phyloP scores from a whole-genome alignment of 768 basidiomycete species.

The Leccinum uliginosum region DNA sequence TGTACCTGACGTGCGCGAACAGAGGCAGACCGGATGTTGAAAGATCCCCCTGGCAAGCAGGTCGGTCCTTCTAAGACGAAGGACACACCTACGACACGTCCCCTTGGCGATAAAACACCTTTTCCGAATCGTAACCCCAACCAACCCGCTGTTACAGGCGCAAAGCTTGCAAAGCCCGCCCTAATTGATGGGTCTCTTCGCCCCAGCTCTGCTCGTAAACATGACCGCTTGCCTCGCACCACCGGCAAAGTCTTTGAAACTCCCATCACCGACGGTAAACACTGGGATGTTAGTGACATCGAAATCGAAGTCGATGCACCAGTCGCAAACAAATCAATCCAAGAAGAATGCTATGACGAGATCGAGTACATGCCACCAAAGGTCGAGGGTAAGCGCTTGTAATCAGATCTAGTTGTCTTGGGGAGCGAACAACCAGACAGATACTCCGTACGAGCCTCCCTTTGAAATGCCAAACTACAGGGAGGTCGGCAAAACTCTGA shows the following conservation, averaged over 20 bases:
- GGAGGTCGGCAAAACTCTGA: slow-evolving; percentile 35
- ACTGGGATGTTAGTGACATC: slow-evolving; percentile 73
- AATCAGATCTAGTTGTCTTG: neutral
- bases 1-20: neutral
- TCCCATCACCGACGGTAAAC: slow-evolving; percentile 58
- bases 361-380: slow-evolving; percentile 56
- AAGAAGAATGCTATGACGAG: slow-evolving; percentile 39
- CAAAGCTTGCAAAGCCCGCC: slow-evolving; percentile 35
- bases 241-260: slow-evolving; percentile 56
- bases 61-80: slow-evolving; percentile 21
- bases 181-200: slow-evolving; percentile 44
- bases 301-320: slow-evolving; percentile 32
- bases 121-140: slow-evolving; percentile 55
- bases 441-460: slow-evolving; percentile 39
- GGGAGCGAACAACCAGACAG: slow-evolving; percentile 23
- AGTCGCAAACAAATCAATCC: slow-evolving; percentile 20
- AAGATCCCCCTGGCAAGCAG: slow-evolving; percentile 25
- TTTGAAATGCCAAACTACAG: slow-evolving; percentile 51
- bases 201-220: slow-evolving; percentile 67
- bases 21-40: slow-evolving; percentile 21
- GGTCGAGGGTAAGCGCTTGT: slow-evolving; percentile 38
- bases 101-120: slow-evolving; percentile 73
- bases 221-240: slow-evolving; percentile 51
- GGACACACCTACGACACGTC: slow-evolving; percentile 35
- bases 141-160: slow-evolving; percentile 32